Evolutionary conservation across 768 basidiomycete genomes (phyloP), one percentile per base, ranked within the genome.

Genomic region (Amanita rubescens): DNA sequence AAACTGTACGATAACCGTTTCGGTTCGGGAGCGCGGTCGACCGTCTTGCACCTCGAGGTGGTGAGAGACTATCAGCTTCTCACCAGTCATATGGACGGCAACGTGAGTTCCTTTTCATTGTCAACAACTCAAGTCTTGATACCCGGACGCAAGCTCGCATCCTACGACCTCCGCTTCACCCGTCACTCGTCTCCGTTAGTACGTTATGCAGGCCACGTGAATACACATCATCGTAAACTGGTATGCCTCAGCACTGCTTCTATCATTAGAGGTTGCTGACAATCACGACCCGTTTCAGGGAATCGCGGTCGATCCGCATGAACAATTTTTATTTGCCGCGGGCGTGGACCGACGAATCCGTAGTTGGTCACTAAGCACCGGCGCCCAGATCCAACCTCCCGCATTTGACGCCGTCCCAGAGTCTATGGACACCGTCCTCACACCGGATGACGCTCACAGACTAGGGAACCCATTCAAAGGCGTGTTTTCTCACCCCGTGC

Each of bases 341-440:
- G 87, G 87, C 9, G 76, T 81, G 56, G 87, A 91, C 64, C 57
- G 67, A 39, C 74, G 72, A 30, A 75, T 90, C 54, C 79, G 85
- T 20, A 77, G 75, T 2, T 90, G 88, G 88, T 85, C 85, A 10
- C 63, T 90, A 8, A 72, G 65, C 14, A 77, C 75, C 7, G 87
- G 85, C 4, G 24, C 25, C 44, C 25, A 25, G 30, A 27, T 50
- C 32, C 24, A 33, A 15, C 22, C 57, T 15, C 22, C 41, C 19
- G 37, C 33, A n/a, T 9, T 30, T 11, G 34, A 35, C 12, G 24
- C 0, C 30, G 39, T n/a, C n/a, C n/a, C n/a, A n/a, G n/a, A 35
- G 42, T 27, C 27, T 19, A 30, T 20, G 22, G 51, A 51, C 27
- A 12, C 20, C 53, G 33, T 41, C 42, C 17, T 14, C 35, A 27